A percentile compares a stretch with the other conserved stretches of the same genome.
Conservation (phyloP, 2,329 filamentous ascomycete species). For the Myriosclerotinia duriaeana region DNA sequence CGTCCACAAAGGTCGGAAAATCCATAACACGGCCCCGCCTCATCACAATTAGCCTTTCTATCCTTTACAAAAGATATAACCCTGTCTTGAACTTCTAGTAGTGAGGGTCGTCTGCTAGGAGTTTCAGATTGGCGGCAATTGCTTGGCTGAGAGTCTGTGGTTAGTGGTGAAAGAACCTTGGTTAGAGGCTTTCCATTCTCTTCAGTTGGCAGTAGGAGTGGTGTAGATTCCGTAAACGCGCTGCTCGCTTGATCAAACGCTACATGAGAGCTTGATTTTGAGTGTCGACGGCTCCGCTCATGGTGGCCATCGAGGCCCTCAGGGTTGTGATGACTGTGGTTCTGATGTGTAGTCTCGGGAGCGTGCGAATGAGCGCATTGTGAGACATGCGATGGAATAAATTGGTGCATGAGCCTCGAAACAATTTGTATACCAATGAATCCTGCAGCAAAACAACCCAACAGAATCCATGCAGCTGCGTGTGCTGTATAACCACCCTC, state of each 20-base stretch:
- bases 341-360: slow-evolving; percentile 48
- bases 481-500: slow-evolving; percentile 66
- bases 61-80: slow-evolving; percentile 66
- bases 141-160: slow-evolving; percentile 20
- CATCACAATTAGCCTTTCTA: slow-evolving; percentile 62
- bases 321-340: slow-evolving; percentile 26
- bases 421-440: slow-evolving; percentile 74
- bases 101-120: slow-evolving; percentile 50
- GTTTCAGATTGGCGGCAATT: slow-evolving; percentile 16
- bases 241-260: slow-evolving; percentile 24
- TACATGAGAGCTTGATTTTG: slow-evolving; percentile 7
- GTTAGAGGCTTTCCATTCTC: slow-evolving; percentile 23
- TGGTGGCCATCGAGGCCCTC: background rate
- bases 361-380: slow-evolving; percentile 75
- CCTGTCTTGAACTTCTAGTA: slow-evolving; percentile 54
- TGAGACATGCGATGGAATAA: slow-evolving; percentile 76
- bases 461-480: slow-evolving; percentile 65
- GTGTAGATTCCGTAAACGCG: slow-evolving; percentile 34
- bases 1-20: slow-evolving; percentile 66
- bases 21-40: slow-evolving; percentile 60
- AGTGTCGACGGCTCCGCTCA: slow-evolving; percentile 10
- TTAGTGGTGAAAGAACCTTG: background rate
- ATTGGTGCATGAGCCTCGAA: slow-evolving; percentile 69
- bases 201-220: slow-evolving; percentile 31
- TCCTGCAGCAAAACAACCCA: slow-evolving; percentile 67